Evolutionary conservation across 805 yeast genomes (phyloP).

Genomic region (Yarrowia sp.): DNA sequence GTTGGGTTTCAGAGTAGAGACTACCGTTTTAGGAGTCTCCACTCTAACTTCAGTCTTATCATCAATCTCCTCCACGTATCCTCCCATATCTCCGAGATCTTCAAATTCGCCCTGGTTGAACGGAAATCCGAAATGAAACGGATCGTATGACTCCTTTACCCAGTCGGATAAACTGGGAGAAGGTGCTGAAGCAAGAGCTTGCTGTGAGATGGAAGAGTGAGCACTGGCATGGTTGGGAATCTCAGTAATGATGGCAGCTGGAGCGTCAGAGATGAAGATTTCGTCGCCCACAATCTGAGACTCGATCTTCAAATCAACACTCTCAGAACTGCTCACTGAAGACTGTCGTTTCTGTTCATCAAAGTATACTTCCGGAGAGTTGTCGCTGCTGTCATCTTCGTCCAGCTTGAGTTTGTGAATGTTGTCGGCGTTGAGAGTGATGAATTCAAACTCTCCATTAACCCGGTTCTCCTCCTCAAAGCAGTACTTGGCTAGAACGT

Average conservation of each 20-base stretch:
- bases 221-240: conserved; percentile 1
- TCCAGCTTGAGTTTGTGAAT: conserved; percentile 1
- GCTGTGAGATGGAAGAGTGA: conserved; percentile 11
- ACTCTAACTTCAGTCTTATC: background rate
- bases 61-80: conserved; percentile 14
- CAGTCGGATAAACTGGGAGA: conserved; percentile 12
- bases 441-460: conserved; percentile 1
- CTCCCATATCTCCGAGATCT: conserved; percentile 14
- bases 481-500: conserved; percentile 11
- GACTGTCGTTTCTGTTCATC: background rate
- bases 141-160: conserved; percentile 7
- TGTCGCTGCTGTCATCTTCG: conserved; percentile 2
- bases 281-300: background rate
- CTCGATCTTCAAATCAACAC: background rate
- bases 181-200: conserved; percentile 8
- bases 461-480: background rate
- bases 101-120: conserved; percentile 12
- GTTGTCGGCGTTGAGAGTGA: conserved; percentile 8
- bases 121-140: conserved; percentile 23
- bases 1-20: background rate
- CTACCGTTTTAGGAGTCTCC: background rate
- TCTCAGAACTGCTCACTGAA: background rate
- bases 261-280: background rate
- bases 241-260: background rate
- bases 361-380: conserved; percentile 3